Base-by-base conservation (phyloP, 306 rosid genomes). In the Castanea sativa region DNA sequence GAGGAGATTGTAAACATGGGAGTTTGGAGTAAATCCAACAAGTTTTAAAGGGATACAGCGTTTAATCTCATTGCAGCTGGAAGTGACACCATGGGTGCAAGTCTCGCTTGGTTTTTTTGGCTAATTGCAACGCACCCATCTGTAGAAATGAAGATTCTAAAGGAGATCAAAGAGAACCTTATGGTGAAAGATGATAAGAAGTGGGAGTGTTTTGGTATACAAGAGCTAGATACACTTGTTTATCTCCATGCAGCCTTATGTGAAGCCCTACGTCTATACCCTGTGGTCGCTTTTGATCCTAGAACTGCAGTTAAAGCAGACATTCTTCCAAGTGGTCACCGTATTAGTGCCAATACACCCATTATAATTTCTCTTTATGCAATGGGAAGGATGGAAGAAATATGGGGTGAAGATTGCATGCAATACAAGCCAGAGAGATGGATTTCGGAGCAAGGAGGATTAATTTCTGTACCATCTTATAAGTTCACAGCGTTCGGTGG, bases 351-450 rank as follows among this genome's bases (percentile, higher is more conserved):
- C 9, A 57, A 71, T 6, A 53, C 25, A 9, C 73, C 18, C 53
- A 43, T 83, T 15, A 35, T 80, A 29, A 1, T 82, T 41, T 68
- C 67, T 2, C 21, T 77, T 0, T 86, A 86, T 9, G 70, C 89
- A 52, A 69, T 77, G 76, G 89, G 89, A 14, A 82, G 89, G 59
- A 79, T 80, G 85, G 75, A 60, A 55, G 30, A 41, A 0, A 77
- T 86, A 2, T 83, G 87, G 85, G 89, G 87, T 4, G 41, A 68
- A 10, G 87, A 86, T 45, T 76, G 80, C 55, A 32, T 30, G 11
- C 83, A 86, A 32, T 86, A 80, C 70, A 86, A 80, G 75, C 87
- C 89, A 2, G 77, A 83, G 85, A 69, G 89, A 29, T 86, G 89
- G 89, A 80, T 83, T 19, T 73, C 83, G 0, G 75, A 69, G 27